Evolutionary conservation across 129 eudicot species (phyloP).

Genomic region (Glebionis coronaria): DNA sequence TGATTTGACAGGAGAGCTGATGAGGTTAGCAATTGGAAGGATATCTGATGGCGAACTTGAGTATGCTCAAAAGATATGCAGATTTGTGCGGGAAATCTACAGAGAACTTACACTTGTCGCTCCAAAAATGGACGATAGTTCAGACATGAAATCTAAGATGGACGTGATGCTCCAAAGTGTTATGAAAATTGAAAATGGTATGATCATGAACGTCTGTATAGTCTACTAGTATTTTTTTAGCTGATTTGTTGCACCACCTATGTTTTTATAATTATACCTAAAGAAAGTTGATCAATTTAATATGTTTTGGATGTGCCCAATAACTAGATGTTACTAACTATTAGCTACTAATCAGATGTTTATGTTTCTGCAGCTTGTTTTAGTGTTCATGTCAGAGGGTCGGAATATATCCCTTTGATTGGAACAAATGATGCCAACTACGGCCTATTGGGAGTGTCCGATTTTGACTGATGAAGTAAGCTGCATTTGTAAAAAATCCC

Average conservation of each 20-base stretch:
- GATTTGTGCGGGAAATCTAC: conserved; percentile 84
- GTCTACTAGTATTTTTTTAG: background rate
- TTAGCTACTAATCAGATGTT: background rate
- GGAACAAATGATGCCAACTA: conserved; percentile 61
- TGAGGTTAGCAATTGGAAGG: conserved; percentile 94
- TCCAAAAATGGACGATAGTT: conserved; percentile 73
- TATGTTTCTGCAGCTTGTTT: conserved; percentile 72
- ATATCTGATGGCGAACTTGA: conserved; percentile 93
- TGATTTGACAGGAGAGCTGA: conserved; percentile 95
- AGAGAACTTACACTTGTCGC: conserved; percentile 79
- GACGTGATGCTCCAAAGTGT: conserved; percentile 94
- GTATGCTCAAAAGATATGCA: conserved; percentile 87
- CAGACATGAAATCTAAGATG: conserved; percentile 93
- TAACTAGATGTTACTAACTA: background rate
- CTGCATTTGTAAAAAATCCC: background rate
- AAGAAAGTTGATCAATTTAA: background rate
- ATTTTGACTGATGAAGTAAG: conserved; percentile 37
- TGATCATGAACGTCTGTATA: background rate
- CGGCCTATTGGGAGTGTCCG: conserved; percentile 48
- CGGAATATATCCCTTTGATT: conserved; percentile 76
- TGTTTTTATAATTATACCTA: background rate
- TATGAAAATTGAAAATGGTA: conserved; percentile 96
- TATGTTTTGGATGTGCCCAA: background rate
- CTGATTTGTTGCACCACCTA: conserved; percentile 1
- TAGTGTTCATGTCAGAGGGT: conserved; percentile 93